A percentile compares a stretch with the other conserved stretches of the same genome.
Conservation (phyloP, 371 early-diverging fungal species). For the Aphelidium insulamus region DNA sequence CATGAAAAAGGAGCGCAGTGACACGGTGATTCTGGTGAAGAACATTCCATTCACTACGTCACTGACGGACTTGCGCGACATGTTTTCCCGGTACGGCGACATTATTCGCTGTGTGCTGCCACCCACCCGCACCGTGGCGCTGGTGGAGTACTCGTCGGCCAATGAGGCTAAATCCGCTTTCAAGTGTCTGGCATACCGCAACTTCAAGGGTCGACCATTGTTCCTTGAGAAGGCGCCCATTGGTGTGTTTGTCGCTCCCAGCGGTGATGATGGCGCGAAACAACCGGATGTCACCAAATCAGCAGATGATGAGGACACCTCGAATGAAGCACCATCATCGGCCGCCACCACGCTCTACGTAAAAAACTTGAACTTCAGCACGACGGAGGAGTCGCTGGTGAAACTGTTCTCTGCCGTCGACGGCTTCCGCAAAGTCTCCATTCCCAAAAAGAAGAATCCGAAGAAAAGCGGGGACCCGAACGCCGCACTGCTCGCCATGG, state of each 20-base stretch:
- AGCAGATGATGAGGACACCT: conserved; percentile 13
- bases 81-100: conserved; percentile 67
- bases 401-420: conserved; percentile 39
- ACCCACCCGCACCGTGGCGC: conserved; percentile 79
- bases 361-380: conserved; percentile 81
- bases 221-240: conserved; percentile 86
- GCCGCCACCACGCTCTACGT: conserved; percentile 58
- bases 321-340: conserved; percentile 12
- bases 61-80: conserved; percentile 46
- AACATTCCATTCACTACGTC: conserved; percentile 66
- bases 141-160: conserved; percentile 74
- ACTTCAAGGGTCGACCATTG: conserved; percentile 67
- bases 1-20: conserved; percentile 42
- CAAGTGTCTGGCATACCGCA: conserved; percentile 61
- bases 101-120: conserved; percentile 76
- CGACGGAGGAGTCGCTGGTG: conserved; percentile 44
- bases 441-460: conserved; percentile 53
- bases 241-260: conserved; percentile 29
- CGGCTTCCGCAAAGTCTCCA: conserved; percentile 49
- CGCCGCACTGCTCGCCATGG: conserved; percentile 85
- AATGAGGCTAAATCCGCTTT: conserved; percentile 82
- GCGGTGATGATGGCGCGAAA: conserved; percentile 1
- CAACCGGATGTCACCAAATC: conserved; percentile 7
- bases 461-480: too few species aligned
- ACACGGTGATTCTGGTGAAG: conserved; percentile 78